Conservation (phyloP, 2,329 filamentous ascomycete genomes). For the Pseudogymnoascus sp. region DNA sequence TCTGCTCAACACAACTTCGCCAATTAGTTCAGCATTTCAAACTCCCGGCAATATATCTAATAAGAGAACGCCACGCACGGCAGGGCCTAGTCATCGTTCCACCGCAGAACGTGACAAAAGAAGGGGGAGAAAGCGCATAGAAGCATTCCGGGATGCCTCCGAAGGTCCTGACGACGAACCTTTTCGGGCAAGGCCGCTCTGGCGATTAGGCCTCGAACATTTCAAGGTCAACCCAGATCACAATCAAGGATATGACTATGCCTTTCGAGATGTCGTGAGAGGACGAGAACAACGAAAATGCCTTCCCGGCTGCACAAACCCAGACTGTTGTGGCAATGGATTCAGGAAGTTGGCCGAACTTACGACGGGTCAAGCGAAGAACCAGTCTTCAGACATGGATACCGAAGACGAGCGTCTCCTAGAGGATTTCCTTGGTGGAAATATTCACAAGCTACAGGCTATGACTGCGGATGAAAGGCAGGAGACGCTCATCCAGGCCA, state of each 20-base stretch:
- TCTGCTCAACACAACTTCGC: neutral
- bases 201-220: conserved; percentile 40
- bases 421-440: conserved; percentile 48
- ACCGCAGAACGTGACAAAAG: neutral
- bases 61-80: neutral
- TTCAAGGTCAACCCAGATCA: conserved; percentile 59
- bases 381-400: conserved; percentile 12
- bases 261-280: conserved; percentile 55
- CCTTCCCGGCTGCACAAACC: conserved; percentile 55
- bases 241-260: conserved; percentile 53
- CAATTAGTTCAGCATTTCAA: neutral
- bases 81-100: neutral
- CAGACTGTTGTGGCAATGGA: conserved; percentile 43
- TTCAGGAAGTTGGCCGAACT: conserved; percentile 27
- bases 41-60: neutral
- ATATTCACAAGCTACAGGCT: conserved; percentile 52
- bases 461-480: conserved; percentile 57
- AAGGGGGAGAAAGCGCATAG: neutral
- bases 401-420: conserved; percentile 44
- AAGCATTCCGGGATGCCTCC: conserved; percentile 1
- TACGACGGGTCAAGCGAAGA: conserved; percentile 20
- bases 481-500: conserved; percentile 67
- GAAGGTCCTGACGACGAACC: conserved; percentile 27
- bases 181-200: conserved; percentile 35
- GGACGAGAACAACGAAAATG: conserved; percentile 52